These are phyloP conservation scores for Apiospora marii DNA, from an alignment of 2,329 filamentous ascomycete species.

Conservation along the genomic window DNA sequence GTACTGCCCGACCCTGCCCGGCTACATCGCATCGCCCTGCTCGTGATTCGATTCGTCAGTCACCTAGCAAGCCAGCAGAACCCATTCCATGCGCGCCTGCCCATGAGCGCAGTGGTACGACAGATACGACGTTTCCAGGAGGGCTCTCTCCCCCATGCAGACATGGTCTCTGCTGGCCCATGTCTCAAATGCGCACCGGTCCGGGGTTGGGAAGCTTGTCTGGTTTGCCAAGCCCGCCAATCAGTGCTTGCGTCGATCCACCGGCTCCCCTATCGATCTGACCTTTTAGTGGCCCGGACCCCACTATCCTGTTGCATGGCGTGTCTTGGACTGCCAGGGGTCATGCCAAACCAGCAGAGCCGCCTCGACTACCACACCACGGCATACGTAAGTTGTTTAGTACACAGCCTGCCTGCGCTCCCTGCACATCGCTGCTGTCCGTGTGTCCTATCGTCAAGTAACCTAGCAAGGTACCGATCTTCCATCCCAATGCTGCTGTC, in stretches of 20 bases:
- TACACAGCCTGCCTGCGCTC: neutral
- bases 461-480: too few relatives aligned
- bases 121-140: constrained; percentile 4
- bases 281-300: neutral
- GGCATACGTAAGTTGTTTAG: neutral
- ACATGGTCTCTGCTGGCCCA: neutral
- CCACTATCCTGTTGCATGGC: constrained; percentile 18
- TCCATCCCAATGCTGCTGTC: neutral
- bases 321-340: constrained; percentile 18
- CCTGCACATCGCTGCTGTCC: neutral
- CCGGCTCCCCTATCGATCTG: constrained; percentile 14
- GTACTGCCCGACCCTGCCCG: neutral
- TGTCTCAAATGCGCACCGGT: constrained; percentile 17
- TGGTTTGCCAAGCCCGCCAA: constrained; percentile 8
- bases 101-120: neutral
- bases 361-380: constrained; percentile 12
- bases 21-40: neutral
- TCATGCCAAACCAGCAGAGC: constrained; percentile 5
- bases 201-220: constrained; percentile 20
- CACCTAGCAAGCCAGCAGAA: neutral
- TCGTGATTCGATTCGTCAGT: neutral
- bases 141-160: neutral
- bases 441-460: neutral
- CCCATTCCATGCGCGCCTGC: neutral
- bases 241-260: constrained; percentile 5